Conservation (phyloP, 2,329 filamentous ascomycete species). For the Aspergillus aculeatinus region DNA sequence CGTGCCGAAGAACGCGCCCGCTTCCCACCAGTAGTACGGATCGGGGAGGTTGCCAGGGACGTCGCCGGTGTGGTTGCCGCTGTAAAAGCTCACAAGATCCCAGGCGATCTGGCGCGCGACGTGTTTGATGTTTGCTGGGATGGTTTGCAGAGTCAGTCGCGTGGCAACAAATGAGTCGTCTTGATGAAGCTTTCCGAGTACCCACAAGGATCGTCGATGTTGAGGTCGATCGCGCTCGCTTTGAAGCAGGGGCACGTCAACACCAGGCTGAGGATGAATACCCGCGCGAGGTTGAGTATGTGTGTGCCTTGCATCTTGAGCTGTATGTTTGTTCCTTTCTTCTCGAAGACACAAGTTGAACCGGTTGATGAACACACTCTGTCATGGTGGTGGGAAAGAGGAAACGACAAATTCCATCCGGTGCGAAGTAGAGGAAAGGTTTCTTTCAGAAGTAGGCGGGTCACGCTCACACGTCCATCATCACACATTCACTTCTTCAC, state of each 20-base stretch:
- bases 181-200: background rate
- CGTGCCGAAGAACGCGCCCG: conserved; percentile 63
- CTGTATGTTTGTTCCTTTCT: background rate
- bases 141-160: background rate
- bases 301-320: background rate
- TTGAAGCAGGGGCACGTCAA: background rate
- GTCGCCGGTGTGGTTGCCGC: conserved; percentile 46
- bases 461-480: background rate
- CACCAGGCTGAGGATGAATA: background rate
- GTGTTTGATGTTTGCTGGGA: conserved; percentile 38
- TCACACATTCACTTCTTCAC: background rate
- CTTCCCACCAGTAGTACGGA: conserved; percentile 66
- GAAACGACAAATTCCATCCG: background rate
- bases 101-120: conserved; percentile 46
- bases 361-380: background rate
- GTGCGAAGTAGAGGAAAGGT: too few species aligned
- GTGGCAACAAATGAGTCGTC: too few species aligned
- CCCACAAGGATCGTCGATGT: conserved; percentile 11
- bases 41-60: conserved; percentile 47
- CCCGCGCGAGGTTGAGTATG: background rate
- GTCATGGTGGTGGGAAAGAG: background rate
- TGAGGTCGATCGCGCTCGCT: conserved; percentile 8
- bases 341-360: background rate
- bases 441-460: background rate
- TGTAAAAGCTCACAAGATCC: conserved; percentile 54